Percentiles rank a stretch among this genome's conserved stretches.
These are phyloP conservation scores for Nidularia pulvinata DNA, from an alignment of 768 basidiomycete species.

Conservation along the genomic window DNA sequence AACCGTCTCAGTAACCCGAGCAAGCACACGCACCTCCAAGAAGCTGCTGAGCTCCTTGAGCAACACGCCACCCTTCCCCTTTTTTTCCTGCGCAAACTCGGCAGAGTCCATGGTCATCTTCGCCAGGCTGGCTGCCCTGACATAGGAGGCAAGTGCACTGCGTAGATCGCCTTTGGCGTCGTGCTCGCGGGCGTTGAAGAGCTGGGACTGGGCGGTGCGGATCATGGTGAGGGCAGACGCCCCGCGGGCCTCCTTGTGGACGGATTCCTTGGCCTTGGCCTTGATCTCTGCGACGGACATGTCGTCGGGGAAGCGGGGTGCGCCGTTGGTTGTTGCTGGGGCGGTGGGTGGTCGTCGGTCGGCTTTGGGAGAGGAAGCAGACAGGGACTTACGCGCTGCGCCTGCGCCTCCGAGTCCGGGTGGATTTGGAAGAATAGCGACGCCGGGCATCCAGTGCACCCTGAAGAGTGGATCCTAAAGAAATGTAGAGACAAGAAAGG, in stretches of 20 bases:
- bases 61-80: constrained; percentile 51
- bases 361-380: constrained; percentile 9
- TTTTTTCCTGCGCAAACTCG: constrained; percentile 53
- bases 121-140: constrained; percentile 59
- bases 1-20: constrained; percentile 5
- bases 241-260: constrained; percentile 53
- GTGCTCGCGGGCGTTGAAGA: constrained; percentile 44
- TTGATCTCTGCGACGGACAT: constrained; percentile 43
- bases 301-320: constrained; percentile 21
- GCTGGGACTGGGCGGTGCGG: constrained; percentile 59
- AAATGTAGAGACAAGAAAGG: constrained; percentile 5
- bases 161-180: constrained; percentile 63
- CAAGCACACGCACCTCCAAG: constrained; percentile 47
- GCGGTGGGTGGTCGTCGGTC: constrained; percentile 12
- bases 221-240: constrained; percentile 62
- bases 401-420: constrained; percentile 22
- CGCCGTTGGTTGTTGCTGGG: constrained; percentile 19
- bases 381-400: constrained; percentile 21
- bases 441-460: constrained; percentile 19
- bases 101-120: constrained; percentile 58
- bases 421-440: constrained; percentile 20
- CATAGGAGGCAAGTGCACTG: constrained; percentile 57
- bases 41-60: constrained; percentile 68
- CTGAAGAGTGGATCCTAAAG: constrained; percentile 5
- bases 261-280: constrained; percentile 40